These are phyloP conservation scores for Euphorbia celastroides DNA, from an alignment of 441 rosid species.

Conservation along the genomic window DNA sequence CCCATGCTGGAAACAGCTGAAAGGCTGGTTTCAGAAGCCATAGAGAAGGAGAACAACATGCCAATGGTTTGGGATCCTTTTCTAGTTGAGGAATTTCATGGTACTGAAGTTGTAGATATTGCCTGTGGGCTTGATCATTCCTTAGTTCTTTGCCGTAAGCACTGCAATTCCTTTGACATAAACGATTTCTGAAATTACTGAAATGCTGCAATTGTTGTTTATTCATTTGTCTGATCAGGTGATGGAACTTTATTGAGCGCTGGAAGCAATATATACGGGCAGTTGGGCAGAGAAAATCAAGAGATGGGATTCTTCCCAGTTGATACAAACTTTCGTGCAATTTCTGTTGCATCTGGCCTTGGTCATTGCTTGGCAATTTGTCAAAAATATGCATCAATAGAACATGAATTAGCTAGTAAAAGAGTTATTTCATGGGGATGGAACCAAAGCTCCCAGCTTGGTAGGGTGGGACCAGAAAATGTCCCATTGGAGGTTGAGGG, in stretches of 20 bases:
- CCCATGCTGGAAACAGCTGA: conserved; percentile 49
- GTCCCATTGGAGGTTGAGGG: conserved; percentile 47
- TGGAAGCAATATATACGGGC: conserved; percentile 80
- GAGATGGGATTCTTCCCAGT: conserved; percentile 63
- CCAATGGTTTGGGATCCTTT: conserved; percentile 81
- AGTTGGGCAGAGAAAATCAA: conserved; percentile 55
- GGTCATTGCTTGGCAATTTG: conserved; percentile 86
- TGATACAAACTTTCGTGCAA: conserved; percentile 30
- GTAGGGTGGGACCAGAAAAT: conserved; percentile 56
- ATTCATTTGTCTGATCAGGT: conserved; percentile 31
- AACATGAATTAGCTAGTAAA: conserved; percentile 18
- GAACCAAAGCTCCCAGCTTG: conserved; percentile 75
- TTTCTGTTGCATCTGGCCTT: conserved; percentile 63
- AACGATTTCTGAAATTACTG: neutral
- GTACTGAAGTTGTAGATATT: conserved; percentile 50
- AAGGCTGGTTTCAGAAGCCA: conserved; percentile 56
- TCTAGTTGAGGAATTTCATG: conserved; percentile 49
- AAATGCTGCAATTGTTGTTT: neutral
- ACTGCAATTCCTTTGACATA: neutral
- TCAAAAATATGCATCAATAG: conserved; percentile 23
- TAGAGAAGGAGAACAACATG: conserved; percentile 75
- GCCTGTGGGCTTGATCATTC: conserved; percentile 93
- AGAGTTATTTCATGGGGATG: conserved; percentile 79
- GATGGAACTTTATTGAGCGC: conserved; percentile 67
- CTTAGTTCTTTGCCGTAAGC: conserved; percentile 71